A percentile compares a stretch with the other conserved stretches of the same genome.
Evolutionary conservation across 2,329 filamentous ascomycete species (phyloP).

Genomic region (Orbilia brochopaga): DNA sequence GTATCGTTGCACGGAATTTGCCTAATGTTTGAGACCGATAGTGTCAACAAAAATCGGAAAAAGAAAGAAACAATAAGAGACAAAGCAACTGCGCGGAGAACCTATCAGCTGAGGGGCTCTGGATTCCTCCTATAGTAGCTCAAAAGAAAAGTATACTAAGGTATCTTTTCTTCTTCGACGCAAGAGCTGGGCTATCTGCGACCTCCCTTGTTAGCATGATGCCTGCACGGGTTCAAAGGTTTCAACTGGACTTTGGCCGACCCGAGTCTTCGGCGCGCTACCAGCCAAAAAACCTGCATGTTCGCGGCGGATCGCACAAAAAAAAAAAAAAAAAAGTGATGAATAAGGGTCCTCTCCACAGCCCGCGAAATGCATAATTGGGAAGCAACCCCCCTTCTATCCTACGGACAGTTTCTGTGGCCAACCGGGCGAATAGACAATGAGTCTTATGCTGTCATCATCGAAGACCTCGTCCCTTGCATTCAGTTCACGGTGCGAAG

Average conservation of each 20-base stretch:
- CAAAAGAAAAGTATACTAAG: slow-evolving; percentile 21
- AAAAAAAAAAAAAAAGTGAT: slow-evolving; percentile 8
- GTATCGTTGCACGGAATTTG: slow-evolving; percentile 45
- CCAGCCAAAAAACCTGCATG: slow-evolving; percentile 35
- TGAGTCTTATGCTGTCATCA: slow-evolving; percentile 50
- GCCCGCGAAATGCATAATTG: slow-evolving; percentile 46
- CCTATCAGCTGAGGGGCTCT: slow-evolving; percentile 27
- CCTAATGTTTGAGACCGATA: slow-evolving; percentile 4
- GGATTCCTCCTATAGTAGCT: slow-evolving; percentile 18
- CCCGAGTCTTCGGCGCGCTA: slow-evolving; percentile 40
- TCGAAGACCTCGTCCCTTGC: slow-evolving; percentile 35
- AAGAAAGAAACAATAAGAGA: neutral
- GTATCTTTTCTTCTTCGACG: slow-evolving; percentile 39
- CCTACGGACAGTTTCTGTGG: slow-evolving; percentile 18
- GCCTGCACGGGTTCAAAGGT: slow-evolving; percentile 19
- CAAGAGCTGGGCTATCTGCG: slow-evolving; percentile 8
- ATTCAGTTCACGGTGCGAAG: slow-evolving; percentile 32
- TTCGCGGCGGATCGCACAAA: slow-evolving; percentile 20
- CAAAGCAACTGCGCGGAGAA: slow-evolving; percentile 8
- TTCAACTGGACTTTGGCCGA: slow-evolving; percentile 34
- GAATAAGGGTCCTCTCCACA: slow-evolving; percentile 17
- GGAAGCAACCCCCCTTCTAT: slow-evolving; percentile 26
- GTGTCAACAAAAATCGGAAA: neutral
- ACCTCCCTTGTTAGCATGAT: slow-evolving; percentile 34
- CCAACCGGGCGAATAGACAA: slow-evolving; percentile 20